A percentile compares a stretch with the other conserved stretches of the same genome.
Conservation (phyloP, 805 yeast genomes). For the Saccharomyces mikatae region DNA sequence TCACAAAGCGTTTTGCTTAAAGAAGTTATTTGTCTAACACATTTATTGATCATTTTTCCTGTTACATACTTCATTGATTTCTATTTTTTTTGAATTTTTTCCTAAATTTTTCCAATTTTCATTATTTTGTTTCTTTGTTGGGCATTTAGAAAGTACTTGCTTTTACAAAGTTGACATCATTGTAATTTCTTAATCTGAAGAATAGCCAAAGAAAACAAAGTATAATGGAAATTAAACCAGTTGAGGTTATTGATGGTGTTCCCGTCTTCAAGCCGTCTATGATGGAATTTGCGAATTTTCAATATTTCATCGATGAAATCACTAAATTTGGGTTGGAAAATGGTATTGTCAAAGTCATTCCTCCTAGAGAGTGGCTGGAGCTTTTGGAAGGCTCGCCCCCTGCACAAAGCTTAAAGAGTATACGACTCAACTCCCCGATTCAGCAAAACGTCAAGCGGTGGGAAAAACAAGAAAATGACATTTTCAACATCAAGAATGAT, state of each 20-base stretch:
- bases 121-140: not conserved
- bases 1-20: not conserved
- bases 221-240: conserved; percentile 24
- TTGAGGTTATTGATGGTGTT: conserved; percentile 38
- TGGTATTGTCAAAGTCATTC: conserved; percentile 74
- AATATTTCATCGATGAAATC: conserved; percentile 52
- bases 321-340: conserved; percentile 65
- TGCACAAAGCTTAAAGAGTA: conserved; percentile 36
- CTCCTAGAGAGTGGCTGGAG: conserved; percentile 68
- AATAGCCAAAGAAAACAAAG: not conserved
- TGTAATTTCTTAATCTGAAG: not conserved
- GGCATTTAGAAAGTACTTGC: not conserved
- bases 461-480: conserved; percentile 37
- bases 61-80: not conserved
- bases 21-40: not conserved
- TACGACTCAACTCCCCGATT: conserved; percentile 63
- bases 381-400: conserved; percentile 31
- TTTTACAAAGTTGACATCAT: not conserved
- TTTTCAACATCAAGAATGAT: conserved; percentile 58
- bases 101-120: not conserved
- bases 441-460: conserved; percentile 58
- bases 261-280: conserved; percentile 53
- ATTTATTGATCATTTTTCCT: not conserved
- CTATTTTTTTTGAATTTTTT: not conserved
- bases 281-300: conserved; percentile 61